phyloP scores from a whole-genome alignment of 2,329 filamentous ascomycete genomes.

The Drechslerella coelobrocha region DNA sequence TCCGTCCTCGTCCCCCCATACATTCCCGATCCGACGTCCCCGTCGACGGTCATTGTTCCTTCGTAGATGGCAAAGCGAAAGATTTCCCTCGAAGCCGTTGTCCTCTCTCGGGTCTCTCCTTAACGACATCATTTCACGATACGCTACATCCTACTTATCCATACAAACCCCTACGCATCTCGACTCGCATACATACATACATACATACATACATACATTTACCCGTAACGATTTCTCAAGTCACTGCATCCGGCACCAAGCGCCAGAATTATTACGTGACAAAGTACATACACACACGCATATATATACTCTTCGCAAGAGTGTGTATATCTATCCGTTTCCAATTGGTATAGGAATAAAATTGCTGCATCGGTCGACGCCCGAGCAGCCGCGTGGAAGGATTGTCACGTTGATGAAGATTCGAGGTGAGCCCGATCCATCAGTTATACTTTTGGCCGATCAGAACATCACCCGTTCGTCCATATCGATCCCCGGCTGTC shows the following conservation, averaged over 20 bases:
- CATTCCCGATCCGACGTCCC: not conserved
- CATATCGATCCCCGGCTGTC: too few relatives aligned
- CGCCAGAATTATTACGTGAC: too few relatives aligned
- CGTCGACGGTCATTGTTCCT: not conserved
- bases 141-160: not conserved
- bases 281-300: too few relatives aligned
- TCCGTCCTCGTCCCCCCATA: not conserved
- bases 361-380: not conserved
- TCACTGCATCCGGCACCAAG: too few relatives aligned
- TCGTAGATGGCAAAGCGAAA: conserved; percentile 41
- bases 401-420: conserved; percentile 39
- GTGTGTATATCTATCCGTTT: too few relatives aligned
- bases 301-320: too few relatives aligned
- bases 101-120: conserved; percentile 28
- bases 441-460: too few relatives aligned
- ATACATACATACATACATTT: conserved; percentile 8
- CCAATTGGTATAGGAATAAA: too few relatives aligned
- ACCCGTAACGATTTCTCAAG: too few relatives aligned
- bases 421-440: conserved; percentile 32
- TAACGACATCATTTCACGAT: conserved; percentile 12
- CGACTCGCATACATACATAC: too few relatives aligned
- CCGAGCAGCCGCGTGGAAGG: conserved; percentile 8
- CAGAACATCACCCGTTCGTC: too few relatives aligned
- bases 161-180: not conserved
- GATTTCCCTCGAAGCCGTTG: conserved; percentile 17